phyloP scores from a whole-genome alignment of 208 protist genomes.

The Crithidia sp. region DNA sequence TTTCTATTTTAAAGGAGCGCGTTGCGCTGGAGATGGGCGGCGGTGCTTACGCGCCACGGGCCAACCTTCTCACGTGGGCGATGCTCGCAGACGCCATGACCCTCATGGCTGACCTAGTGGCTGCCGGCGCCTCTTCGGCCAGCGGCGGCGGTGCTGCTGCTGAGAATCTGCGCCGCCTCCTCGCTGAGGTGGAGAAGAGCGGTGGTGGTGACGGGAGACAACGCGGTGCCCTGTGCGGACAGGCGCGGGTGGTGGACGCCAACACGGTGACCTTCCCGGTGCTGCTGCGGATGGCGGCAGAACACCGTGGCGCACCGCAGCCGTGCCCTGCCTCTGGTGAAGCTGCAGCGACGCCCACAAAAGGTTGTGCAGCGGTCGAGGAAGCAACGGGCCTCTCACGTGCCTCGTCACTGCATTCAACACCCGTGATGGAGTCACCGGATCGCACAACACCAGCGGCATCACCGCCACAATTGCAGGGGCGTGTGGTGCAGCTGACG shows the following conservation, averaged over 20 bases:
- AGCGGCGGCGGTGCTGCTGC: not conserved
- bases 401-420: too few species aligned
- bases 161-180: not conserved
- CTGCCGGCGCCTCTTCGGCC: not conserved
- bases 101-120: constrained; percentile 15
- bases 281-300: constrained; percentile 5
- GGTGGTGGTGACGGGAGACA: not conserved
- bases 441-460: not conserved
- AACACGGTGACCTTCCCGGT: constrained; percentile 28
- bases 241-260: constrained; percentile 13
- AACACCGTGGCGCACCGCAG: not conserved
- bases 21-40: constrained; percentile 24
- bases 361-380: not conserved
- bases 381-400: too few species aligned
- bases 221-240: not conserved
- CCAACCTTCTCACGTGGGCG: constrained; percentile 30
- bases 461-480: too few species aligned
- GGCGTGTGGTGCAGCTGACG: constrained; percentile 30
- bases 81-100: constrained; percentile 37
- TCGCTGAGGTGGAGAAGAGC: not conserved
- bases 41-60: constrained; percentile 8
- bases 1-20: constrained; percentile 10
- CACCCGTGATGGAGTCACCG: not conserved
- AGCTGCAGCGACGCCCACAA: constrained; percentile 4
- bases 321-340: not conserved